phyloP scores from a whole-genome alignment of 441 rosid species.

The Erysimum cheiri region DNA sequence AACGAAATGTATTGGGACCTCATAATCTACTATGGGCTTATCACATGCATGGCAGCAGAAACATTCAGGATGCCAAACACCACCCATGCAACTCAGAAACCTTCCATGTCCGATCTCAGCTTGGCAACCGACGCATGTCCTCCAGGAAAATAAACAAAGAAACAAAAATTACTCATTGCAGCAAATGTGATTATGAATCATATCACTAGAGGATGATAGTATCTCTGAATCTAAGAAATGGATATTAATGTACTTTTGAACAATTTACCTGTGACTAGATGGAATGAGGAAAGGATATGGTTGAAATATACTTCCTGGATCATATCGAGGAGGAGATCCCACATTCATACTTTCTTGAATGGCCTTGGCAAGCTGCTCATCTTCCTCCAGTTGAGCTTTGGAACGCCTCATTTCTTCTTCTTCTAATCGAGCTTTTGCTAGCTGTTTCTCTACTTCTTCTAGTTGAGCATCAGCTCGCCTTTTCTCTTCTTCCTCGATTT shows the following conservation, averaged over 20 bases:
- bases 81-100: slow-evolving; percentile 82
- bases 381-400: slow-evolving; percentile 63
- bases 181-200: neutral
- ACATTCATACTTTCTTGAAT: slow-evolving; percentile 68
- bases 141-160: slow-evolving; percentile 33
- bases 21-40: slow-evolving; percentile 80
- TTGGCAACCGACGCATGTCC: slow-evolving; percentile 88
- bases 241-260: neutral
- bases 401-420: slow-evolving; percentile 56
- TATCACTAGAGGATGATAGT: slow-evolving; percentile 1
- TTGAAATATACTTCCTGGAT: slow-evolving; percentile 51
- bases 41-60: slow-evolving; percentile 83
- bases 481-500: slow-evolving; percentile 59
- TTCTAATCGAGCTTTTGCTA: slow-evolving; percentile 79
- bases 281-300: slow-evolving; percentile 64
- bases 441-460: slow-evolving; percentile 76
- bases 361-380: slow-evolving; percentile 75
- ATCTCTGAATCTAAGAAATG: neutral
- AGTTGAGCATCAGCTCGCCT: slow-evolving; percentile 50
- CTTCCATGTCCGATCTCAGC: slow-evolving; percentile 85
- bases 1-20: slow-evolving; percentile 54
- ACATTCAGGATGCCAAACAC: slow-evolving; percentile 97
- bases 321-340: slow-evolving; percentile 59
- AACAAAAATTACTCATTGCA: slow-evolving; percentile 12
- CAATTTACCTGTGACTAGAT: slow-evolving; percentile 63